Evolutionary conservation across 164 flowering plant species (phyloP), one percentile per base, ranked within the genome.

Genomic region (Vitis amurensis): DNA sequence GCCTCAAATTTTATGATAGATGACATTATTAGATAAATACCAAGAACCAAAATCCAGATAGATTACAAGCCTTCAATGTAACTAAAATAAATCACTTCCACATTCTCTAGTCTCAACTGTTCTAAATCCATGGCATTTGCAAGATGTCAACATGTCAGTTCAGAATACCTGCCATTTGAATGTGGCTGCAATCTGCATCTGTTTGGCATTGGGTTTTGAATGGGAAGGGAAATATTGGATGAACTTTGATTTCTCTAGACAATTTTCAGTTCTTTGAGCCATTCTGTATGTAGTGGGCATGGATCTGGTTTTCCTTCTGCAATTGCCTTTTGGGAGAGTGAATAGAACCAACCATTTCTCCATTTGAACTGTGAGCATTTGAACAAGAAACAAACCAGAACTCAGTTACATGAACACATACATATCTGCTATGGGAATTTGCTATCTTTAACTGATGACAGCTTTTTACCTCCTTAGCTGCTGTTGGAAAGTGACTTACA

Each of bases 321-420:
- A 65, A 83, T 63, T 15, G 98, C 89, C 74, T 90, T 90, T 70
- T 93, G 80, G 0, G 94, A 80, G 10, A 93, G 85, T 11, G 91
- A 89, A 71, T 87, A 88, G 74, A 92, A 92, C 91, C 92, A 92
- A 7, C 98, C 97, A 61, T 93, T 95, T 76, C 99, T 87, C 98
- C 99, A 95, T 73, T 90, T 89, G 74, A 95, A 93, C 99, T 95
- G 92, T 58, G 79, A 55, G 2, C 31, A 64, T 52, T 52, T 60
- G 19, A 16, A 9, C 4, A 52, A n/a, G 12, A 19, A 29, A 51
- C 13, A 58, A 64, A 59, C 37, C 2, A 12, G 16, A 63, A 9
- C 5, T 63, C 66, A 57, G 2, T 16, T 37, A 37, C 44, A 37
- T 59, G 7, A 44, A 29, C 49, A 29, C 8, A 14, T 50, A 51